Percentiles rank a stretch among this genome's conserved stretches.
Conservation (phyloP, 208 protist species). For the Entamoeba nuttalli region DNA sequence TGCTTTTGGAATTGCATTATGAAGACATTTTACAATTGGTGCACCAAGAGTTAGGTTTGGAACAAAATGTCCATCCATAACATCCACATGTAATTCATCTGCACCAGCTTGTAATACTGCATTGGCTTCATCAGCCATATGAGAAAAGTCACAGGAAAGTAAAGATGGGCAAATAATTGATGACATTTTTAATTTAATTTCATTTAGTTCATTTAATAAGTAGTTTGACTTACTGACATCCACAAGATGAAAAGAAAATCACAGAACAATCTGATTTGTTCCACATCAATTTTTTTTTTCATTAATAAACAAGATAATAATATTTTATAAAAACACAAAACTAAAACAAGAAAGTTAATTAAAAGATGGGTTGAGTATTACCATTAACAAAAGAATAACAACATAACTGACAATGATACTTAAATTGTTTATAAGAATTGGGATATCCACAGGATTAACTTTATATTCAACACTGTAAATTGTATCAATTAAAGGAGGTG, state of each 20-base stretch:
- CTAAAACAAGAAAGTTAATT: not conserved
- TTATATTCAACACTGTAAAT: not conserved
- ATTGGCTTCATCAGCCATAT: not conserved
- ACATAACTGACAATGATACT: not conserved
- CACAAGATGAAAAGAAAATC: too few species aligned
- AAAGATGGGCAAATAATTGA: constrained; percentile 24
- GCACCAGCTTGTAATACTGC: not conserved
- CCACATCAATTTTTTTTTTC: too few species aligned
- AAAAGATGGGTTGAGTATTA: not conserved
- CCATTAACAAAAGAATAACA: not conserved
- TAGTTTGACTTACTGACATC: too few species aligned
- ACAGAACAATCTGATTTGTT: too few species aligned
- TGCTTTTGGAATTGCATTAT: not conserved
- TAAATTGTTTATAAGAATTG: not conserved
- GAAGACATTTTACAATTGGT: constrained; percentile 34
- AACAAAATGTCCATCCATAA: constrained; percentile 54
- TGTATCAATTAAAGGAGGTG: not conserved
- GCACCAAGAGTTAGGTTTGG: constrained; percentile 49
- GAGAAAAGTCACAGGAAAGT: constrained; percentile 21
- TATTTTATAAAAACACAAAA: too few species aligned
- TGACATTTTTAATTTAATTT: not conserved
- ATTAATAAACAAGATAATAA: too few species aligned
- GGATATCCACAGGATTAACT: not conserved
- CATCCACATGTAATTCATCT: constrained; percentile 32
- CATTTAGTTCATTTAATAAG: too few species aligned